Conservation (phyloP, 2,329 filamentous ascomycete genomes). For the Calonectria ilicicola region DNA sequence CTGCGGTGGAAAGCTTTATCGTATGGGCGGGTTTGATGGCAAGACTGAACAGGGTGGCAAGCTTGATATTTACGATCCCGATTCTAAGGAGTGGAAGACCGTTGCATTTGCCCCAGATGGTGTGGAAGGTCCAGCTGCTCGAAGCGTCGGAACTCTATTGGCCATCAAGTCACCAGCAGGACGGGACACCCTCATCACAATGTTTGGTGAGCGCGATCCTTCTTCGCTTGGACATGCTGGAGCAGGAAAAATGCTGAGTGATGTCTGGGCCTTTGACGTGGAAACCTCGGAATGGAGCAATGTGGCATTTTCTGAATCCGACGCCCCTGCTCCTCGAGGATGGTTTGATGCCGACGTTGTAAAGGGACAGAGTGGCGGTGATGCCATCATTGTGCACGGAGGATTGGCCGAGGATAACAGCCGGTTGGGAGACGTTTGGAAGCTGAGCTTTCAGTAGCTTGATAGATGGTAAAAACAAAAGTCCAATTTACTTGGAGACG, state of each 20-base stretch:
- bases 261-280: constrained; percentile 56
- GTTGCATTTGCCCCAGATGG: constrained; percentile 42
- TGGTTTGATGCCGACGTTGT: constrained; percentile 55
- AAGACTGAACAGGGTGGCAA: constrained; percentile 67
- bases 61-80: constrained; percentile 60
- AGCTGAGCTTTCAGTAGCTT: constrained; percentile 34
- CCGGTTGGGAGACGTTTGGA: constrained; percentile 51
- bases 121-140: constrained; percentile 42
- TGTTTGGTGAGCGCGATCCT: constrained; percentile 55
- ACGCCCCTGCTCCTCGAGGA: constrained; percentile 48
- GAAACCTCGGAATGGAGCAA: constrained; percentile 43
- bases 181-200: constrained; percentile 47
- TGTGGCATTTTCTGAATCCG: constrained; percentile 31
- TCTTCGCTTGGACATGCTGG: constrained; percentile 53
- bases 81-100: constrained; percentile 40
- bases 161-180: constrained; percentile 30
- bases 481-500: neutral
- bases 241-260: constrained; percentile 54
- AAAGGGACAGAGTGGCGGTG: constrained; percentile 12
- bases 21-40: constrained; percentile 75
- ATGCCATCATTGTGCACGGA: constrained; percentile 51
- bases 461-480: too few relatives aligned
- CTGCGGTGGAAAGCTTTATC: constrained; percentile 57
- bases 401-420: constrained; percentile 52
- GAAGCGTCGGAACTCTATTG: constrained; percentile 48